These are phyloP conservation scores for Amoeboaphelidium protococcarum DNA, from an alignment of 371 early-diverging fungal species.

Conservation along the genomic window DNA sequence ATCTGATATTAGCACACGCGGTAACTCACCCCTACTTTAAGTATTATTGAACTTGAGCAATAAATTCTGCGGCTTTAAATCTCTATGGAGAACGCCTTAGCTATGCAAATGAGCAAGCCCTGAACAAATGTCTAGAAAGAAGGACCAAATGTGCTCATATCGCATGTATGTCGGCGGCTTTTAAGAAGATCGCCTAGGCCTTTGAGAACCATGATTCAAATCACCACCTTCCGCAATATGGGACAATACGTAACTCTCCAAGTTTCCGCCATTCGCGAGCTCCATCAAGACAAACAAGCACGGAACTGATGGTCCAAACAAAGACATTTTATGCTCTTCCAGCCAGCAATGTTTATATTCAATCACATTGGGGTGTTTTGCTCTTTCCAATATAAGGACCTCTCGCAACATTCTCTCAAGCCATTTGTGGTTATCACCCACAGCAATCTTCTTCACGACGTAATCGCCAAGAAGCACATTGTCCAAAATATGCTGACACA, in stretches of 20 bases:
- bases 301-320: constrained; percentile 43
- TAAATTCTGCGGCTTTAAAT: constrained; percentile 55
- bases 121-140: constrained; percentile 62
- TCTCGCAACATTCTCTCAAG: constrained; percentile 74
- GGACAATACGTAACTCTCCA: constrained; percentile 60
- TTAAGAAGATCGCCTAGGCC: too few species aligned
- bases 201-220: too few species aligned
- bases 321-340: background rate
- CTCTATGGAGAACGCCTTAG: constrained; percentile 29
- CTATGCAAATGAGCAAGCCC: constrained; percentile 65
- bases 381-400: constrained; percentile 59
- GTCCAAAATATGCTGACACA: constrained; percentile 61
- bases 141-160: constrained; percentile 38
- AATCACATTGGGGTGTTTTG: constrained; percentile 69
- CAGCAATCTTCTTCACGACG: constrained; percentile 77
- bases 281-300: constrained; percentile 91
- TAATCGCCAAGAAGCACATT: constrained; percentile 51
- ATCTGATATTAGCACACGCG: constrained; percentile 64
- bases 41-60: constrained; percentile 25
- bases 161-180: too few species aligned
- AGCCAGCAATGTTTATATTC: constrained; percentile 52
- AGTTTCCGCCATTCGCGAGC: constrained; percentile 79
- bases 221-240: background rate
- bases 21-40: constrained; percentile 21
- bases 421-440: constrained; percentile 72